A percentile compares a stretch with the other conserved stretches of the same genome.
Conservation (phyloP, 164 flowering plant species). For the Chloranthus sessilifolius region DNA sequence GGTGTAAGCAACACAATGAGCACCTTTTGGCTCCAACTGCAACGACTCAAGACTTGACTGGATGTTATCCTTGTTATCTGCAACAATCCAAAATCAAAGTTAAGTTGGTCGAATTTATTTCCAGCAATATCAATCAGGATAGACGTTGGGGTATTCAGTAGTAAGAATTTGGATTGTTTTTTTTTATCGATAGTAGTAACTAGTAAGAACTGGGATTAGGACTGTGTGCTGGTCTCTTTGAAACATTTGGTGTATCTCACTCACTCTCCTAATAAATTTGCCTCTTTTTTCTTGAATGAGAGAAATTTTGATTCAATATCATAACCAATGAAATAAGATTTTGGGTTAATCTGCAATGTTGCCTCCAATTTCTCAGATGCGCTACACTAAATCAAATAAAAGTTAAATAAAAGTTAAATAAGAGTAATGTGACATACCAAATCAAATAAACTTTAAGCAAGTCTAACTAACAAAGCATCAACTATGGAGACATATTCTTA, state of each 20-base stretch:
- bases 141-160: background rate
- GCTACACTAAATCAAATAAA: no score
- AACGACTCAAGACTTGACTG: slow-evolving; percentile 16
- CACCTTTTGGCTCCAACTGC: slow-evolving; percentile 16
- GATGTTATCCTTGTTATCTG: slow-evolving; percentile 24
- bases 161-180: no score
- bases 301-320: background rate
- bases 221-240: background rate
- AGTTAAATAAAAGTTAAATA: no score
- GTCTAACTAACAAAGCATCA: no score
- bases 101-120: background rate
- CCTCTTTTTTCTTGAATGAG: background rate
- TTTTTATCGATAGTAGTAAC: no score
- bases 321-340: background rate
- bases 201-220: background rate
- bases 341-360: no score
- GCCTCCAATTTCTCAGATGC: no score
- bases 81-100: background rate
- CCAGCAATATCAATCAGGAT: background rate
- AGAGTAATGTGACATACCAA: no score
- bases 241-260: background rate
- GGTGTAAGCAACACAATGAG: background rate
- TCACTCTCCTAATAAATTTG: no score
- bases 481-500: no score
- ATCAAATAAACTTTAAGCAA: no score